phyloP scores from a whole-genome alignment of 1,284 basidiomycete genomes.

The Cutaneotrichosporon dermatis region DNA sequence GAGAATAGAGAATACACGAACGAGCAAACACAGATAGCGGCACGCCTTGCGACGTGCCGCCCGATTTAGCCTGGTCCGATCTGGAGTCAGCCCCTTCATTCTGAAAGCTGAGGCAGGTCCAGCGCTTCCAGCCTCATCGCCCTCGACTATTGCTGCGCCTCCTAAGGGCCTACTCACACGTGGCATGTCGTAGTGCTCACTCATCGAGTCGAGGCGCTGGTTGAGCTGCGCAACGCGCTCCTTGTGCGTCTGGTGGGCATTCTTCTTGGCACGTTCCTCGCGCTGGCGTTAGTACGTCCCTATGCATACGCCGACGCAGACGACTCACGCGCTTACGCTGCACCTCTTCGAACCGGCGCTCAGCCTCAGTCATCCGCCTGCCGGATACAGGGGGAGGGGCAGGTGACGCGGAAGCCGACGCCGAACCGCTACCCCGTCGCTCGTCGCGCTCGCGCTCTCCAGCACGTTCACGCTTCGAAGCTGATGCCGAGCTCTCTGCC shows the following conservation, averaged over 20 bases:
- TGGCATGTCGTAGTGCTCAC: conserved; percentile 47
- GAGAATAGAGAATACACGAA: too few species aligned
- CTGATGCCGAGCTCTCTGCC: background rate
- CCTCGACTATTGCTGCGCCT: too few species aligned
- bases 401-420: conserved; percentile 6
- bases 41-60: too few species aligned
- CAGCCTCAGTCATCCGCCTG: conserved; percentile 74
- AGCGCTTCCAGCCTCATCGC: too few species aligned
- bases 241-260: conserved; percentile 86
- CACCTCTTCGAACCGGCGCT: conserved; percentile 80
- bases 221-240: conserved; percentile 93
- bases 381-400: background rate
- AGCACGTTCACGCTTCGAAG: background rate
- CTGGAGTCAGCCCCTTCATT: conserved; percentile 4
- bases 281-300: conserved; percentile 54
- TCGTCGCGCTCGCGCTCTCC: background rate
- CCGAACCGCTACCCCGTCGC: background rate
- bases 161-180: conserved; percentile 24
- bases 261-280: conserved; percentile 69
- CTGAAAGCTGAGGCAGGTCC: too few species aligned
- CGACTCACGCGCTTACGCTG: conserved; percentile 71
- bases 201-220: conserved; percentile 72
- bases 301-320: too few species aligned
- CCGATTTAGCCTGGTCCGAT: conserved; percentile 17
- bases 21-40: too few species aligned